Evolutionary conservation across 2,329 filamentous ascomycete species (phyloP).

Genomic region (Lithohypha guttulata): DNA sequence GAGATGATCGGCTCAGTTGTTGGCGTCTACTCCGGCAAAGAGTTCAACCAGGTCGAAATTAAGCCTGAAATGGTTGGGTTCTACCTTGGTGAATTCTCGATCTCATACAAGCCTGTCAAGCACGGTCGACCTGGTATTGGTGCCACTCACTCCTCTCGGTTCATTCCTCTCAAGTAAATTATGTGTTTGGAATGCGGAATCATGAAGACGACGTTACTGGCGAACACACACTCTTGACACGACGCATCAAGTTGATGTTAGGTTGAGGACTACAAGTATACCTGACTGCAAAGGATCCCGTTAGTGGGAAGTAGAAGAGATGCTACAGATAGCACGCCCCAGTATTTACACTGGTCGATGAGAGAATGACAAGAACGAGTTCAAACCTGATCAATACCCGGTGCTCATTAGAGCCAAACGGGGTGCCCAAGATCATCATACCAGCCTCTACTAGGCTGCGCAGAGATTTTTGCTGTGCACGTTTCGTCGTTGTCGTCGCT

Average conservation of each 20-base stretch:
- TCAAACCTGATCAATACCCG: slow-evolving; percentile 7
- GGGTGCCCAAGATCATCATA: slow-evolving; percentile 4
- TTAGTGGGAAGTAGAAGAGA: background rate
- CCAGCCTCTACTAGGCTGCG: no score
- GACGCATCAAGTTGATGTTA: no score
- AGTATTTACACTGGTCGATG: background rate
- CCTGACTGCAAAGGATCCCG: background rate
- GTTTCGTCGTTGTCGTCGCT: no score
- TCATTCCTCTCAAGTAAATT: slow-evolving; percentile 99
- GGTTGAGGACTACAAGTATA: background rate
- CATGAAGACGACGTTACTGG: no score
- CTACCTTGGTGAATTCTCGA: slow-evolving; percentile 98
- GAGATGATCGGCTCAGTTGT: slow-evolving; percentile 99
- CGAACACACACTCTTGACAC: no score
- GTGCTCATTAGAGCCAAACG: slow-evolving; percentile 9
- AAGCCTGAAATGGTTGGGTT: slow-evolving; percentile 99
- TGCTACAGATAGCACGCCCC: background rate
- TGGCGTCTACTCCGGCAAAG: slow-evolving; percentile 99
- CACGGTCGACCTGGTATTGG: slow-evolving; percentile 99
- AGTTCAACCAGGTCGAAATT: slow-evolving; percentile 99
- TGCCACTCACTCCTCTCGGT: slow-evolving; percentile 99
- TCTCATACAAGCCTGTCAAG: slow-evolving; percentile 99
- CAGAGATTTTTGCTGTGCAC: no score
- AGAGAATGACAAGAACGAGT: slow-evolving; percentile 9
- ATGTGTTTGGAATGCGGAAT: no score